phyloP scores from a whole-genome alignment of 1,139 yeast genomes.

The Saccharomyces uvarum region DNA sequence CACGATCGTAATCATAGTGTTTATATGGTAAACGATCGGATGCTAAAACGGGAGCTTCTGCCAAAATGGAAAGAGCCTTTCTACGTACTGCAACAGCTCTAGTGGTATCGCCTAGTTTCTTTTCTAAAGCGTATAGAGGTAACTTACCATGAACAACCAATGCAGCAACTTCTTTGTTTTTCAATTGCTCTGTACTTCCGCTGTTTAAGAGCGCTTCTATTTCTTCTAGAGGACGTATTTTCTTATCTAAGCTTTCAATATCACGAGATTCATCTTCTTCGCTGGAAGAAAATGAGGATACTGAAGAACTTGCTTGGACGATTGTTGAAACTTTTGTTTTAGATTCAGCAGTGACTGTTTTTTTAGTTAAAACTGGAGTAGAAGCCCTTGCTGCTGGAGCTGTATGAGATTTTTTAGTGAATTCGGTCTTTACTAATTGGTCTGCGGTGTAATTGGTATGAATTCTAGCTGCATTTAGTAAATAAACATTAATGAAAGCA shows the following conservation, averaged over 20 bases:
- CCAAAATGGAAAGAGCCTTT: conserved; percentile 74
- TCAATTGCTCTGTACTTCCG: conserved; percentile 61
- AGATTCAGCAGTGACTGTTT: background rate
- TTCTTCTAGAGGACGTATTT: conserved; percentile 51
- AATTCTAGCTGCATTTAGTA: conserved; percentile 67
- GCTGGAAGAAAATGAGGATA: conserved; percentile 23
- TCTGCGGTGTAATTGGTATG: conserved; percentile 36
- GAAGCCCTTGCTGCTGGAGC: conserved; percentile 1
- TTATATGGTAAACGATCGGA: conserved; percentile 67
- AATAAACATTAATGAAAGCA: conserved; percentile 72
- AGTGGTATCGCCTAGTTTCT: conserved; percentile 75
- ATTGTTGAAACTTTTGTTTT: background rate
- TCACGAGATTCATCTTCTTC: conserved; percentile 32
- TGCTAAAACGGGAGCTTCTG: conserved; percentile 75
- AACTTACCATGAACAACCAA: conserved; percentile 71
- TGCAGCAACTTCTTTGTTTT: conserved; percentile 63
- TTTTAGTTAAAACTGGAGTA: background rate
- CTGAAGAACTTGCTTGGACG: background rate
- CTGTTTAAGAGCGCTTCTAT: conserved; percentile 55
- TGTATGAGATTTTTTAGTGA: background rate
- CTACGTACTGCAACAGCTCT: conserved; percentile 93
- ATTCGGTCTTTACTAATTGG: conserved; percentile 13
- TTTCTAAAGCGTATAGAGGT: conserved; percentile 90
- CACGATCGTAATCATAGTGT: conserved; percentile 87
- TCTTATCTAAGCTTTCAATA: conserved; percentile 47